phyloP scores from a whole-genome alignment of 2,329 filamentous ascomycete species.

The Claviceps monticola region DNA sequence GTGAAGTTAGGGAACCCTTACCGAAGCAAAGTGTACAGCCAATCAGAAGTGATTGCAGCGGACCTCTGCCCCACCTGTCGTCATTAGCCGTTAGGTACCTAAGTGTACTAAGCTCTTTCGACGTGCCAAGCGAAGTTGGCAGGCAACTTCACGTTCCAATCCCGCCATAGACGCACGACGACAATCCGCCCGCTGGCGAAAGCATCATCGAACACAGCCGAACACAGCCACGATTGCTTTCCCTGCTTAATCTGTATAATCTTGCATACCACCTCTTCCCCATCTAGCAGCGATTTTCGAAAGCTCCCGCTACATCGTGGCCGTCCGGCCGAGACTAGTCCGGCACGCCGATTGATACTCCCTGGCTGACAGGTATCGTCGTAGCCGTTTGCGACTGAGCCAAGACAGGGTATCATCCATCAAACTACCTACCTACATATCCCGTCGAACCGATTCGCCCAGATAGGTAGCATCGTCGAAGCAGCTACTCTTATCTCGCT shows the following conservation, averaged over 20 bases:
- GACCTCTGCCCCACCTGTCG: not conserved
- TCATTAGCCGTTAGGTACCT: not conserved
- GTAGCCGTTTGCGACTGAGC: not conserved
- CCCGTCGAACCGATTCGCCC: not conserved
- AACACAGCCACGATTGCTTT: not conserved
- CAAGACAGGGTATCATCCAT: not conserved
- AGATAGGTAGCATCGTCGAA: not conserved
- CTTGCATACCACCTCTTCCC: not conserved
- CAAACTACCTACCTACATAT: not conserved
- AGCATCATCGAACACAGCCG: not conserved
- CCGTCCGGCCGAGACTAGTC: conserved; percentile 3
- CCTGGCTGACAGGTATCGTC: not conserved
- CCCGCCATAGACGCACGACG: not conserved
- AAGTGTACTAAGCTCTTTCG: not conserved
- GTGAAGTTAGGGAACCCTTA: not conserved
- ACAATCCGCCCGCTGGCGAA: not conserved
- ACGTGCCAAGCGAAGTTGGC: no score
- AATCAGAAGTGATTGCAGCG: not conserved
- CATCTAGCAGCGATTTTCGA: not conserved
- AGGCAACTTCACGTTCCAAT: not conserved
- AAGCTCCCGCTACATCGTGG: not conserved
- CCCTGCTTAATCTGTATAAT: not conserved
- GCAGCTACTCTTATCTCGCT: not conserved
- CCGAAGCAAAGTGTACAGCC: not conserved
- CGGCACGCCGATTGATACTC: not conserved